A percentile compares a stretch with the other conserved stretches of the same genome.
Evolutionary conservation across 129 eudicot genomes (phyloP).

Genomic region (Flaveria sonorensis): DNA sequence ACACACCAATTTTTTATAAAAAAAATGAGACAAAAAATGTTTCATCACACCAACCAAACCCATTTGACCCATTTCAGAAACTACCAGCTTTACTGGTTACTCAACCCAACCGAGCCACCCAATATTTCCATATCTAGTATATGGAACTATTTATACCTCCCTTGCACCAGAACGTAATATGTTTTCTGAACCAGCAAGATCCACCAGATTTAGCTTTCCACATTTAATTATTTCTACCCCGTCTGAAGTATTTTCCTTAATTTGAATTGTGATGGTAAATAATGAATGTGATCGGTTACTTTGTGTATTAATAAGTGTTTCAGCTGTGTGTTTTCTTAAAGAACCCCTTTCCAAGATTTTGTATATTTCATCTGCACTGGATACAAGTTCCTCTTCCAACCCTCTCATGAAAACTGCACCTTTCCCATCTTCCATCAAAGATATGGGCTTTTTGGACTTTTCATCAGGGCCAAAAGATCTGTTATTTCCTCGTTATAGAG

Average conservation of each 20-base stretch:
- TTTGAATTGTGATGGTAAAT: slow-evolving; percentile 59
- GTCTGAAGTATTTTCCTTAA: slow-evolving; percentile 53
- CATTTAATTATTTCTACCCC: slow-evolving; percentile 63
- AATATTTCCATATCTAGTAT: neutral
- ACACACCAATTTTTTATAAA: neutral
- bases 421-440: slow-evolving; percentile 66
- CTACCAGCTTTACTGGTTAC: neutral
- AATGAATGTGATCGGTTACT: slow-evolving; percentile 66
- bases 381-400: slow-evolving; percentile 61
- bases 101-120: slow-evolving; percentile 1
- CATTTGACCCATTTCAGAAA: neutral
- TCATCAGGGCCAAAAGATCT: slow-evolving; percentile 61
- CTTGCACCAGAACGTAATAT: slow-evolving; percentile 67
- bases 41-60: neutral
- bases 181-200: slow-evolving; percentile 75
- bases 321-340: slow-evolving; percentile 56
- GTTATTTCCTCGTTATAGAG: slow-evolving; percentile 65
- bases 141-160: slow-evolving; percentile 47
- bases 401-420: slow-evolving; percentile 69
- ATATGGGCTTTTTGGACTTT: slow-evolving; percentile 45
- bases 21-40: neutral
- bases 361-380: slow-evolving; percentile 59
- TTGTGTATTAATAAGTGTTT: slow-evolving; percentile 55
- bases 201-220: slow-evolving; percentile 69
- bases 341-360: slow-evolving; percentile 55